Evolutionary conservation across 371 early-diverging fungal genomes (phyloP), one percentile per base, ranked within the genome.

Genomic region (Mortierella sp.): DNA sequence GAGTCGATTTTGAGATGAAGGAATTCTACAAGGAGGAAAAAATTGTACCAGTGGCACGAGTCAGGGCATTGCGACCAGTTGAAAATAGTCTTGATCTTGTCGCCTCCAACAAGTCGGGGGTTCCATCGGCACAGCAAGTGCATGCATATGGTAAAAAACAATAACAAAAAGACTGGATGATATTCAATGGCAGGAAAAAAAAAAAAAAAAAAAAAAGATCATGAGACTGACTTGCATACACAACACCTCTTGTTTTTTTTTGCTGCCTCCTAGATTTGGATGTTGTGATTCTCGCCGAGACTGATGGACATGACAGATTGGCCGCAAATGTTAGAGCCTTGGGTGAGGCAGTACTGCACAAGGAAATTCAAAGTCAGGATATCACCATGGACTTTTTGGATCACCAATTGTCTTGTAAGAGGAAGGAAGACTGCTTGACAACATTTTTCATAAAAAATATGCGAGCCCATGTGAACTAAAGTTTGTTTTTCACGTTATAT

Each of bases 251-350:
- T n/a, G n/a, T n/a, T n/a, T n/a, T n/a, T n/a, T n/a, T n/a, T n/a
- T n/a, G n/a, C n/a, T n/a, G n/a, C 3, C 5, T 12, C 11, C 26
- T 69, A 70, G 81, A 80, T 62, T 51, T 80, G 45, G 81, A 75
- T 63, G 63, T 80, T 30, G 81, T 80, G 30, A 72, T 80, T 43
- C 66, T 80, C 30, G 63, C 72, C 9, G 59, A 68, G 12, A 10
- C 37, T 14, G 75, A 80, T 35, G 81, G 81, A 11, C 81, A 80
- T 26, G 81, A 75, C 39, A 55, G 81, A 32, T 30, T 80, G 57
- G 81, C 81, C 10, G 72, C 67, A 8, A 64, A 37, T n/a, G 62
- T 69, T 6, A 67, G 69, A 55, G 66, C 60, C 0, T 51, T 80
- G 24, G 75, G 75, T 5, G 58, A 62, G 39, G 81, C 81, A 12